Conservation (phyloP, 1,284 basidiomycete species). For the Irpex sp. region DNA sequence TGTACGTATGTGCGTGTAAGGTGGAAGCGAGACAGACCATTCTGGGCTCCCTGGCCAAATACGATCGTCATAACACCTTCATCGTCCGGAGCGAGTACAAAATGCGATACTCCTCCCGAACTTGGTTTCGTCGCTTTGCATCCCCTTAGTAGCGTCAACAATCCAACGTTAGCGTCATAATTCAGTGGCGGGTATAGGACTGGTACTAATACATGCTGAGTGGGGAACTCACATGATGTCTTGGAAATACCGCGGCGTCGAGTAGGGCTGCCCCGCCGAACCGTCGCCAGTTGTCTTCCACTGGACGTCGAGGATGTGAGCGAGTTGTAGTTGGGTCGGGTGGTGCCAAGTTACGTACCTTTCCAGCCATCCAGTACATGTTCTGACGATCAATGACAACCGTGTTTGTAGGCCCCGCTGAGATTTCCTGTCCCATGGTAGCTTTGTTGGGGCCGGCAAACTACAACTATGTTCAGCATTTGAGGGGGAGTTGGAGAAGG, state of each 20-base stretch:
- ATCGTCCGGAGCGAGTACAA: conserved; percentile 69
- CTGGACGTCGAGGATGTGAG: conserved; percentile 31
- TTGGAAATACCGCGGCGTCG: conserved; percentile 76
- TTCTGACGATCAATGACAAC: conserved; percentile 81
- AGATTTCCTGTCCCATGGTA: conserved; percentile 64
- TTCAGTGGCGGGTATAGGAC: neutral
- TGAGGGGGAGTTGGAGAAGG: conserved; percentile 6
- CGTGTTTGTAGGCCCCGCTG: conserved; percentile 80
- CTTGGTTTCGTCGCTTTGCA: conserved; percentile 68
- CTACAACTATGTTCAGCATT: conserved; percentile 27
- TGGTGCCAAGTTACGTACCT: conserved; percentile 38
- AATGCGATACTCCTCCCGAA: conserved; percentile 90
- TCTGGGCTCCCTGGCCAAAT: conserved; percentile 82
- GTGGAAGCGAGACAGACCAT: conserved; percentile 41
- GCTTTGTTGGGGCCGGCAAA: conserved; percentile 70
- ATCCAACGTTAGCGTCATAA: no score
- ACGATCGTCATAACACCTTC: conserved; percentile 80
- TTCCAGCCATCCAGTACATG: conserved; percentile 84
- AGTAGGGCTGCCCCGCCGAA: conserved; percentile 79
- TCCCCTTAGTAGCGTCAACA: conserved; percentile 39
- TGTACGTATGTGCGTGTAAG: neutral
- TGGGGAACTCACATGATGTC: conserved; percentile 62
- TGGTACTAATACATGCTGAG: neutral
- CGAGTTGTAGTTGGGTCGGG: no score
- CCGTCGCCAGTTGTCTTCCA: conserved; percentile 95